These are phyloP conservation scores for Aegilops bicornis DNA, from an alignment of 176 grass and related monocot species.

Conservation along the genomic window DNA sequence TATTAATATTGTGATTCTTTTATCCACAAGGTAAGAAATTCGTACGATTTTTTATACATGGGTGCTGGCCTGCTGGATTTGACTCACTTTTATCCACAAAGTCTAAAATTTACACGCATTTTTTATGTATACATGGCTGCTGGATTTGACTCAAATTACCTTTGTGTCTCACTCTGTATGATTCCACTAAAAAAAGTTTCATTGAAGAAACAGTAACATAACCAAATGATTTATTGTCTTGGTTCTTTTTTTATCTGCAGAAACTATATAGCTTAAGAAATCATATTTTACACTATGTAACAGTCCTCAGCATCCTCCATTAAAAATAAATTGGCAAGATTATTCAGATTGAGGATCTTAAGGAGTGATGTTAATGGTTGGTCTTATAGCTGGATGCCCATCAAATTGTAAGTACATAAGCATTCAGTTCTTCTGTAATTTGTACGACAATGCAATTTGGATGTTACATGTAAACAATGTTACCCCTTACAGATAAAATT, in stretches of 20 bases:
- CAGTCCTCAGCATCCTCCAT: neutral
- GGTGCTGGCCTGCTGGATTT: constrained; percentile 5
- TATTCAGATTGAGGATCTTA: neutral
- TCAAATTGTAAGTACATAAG: neutral
- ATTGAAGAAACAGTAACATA: neutral
- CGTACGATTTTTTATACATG: constrained; percentile 19
- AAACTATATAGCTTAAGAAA: neutral
- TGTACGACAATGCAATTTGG: too few relatives aligned
- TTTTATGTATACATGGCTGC: neutral
- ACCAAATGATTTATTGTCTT: neutral
- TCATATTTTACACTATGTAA: neutral
- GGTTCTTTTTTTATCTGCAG: neutral
- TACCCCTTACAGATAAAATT: too few relatives aligned
- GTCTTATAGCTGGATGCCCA: neutral
- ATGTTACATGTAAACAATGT: too few relatives aligned
- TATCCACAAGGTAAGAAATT: constrained; percentile 21
- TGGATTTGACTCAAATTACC: neutral
- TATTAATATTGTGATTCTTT: constrained; percentile 39
- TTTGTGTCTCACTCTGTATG: neutral
- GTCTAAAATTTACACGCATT: constrained; percentile 29
- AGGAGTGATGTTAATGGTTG: neutral
- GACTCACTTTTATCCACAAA: constrained; percentile 19
- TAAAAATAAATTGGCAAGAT: neutral
- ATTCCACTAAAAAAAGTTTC: neutral
- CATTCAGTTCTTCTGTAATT: too few relatives aligned